Base-by-base conservation (phyloP, 257 asterid genomes). In the Penstemon davidsonii region DNA sequence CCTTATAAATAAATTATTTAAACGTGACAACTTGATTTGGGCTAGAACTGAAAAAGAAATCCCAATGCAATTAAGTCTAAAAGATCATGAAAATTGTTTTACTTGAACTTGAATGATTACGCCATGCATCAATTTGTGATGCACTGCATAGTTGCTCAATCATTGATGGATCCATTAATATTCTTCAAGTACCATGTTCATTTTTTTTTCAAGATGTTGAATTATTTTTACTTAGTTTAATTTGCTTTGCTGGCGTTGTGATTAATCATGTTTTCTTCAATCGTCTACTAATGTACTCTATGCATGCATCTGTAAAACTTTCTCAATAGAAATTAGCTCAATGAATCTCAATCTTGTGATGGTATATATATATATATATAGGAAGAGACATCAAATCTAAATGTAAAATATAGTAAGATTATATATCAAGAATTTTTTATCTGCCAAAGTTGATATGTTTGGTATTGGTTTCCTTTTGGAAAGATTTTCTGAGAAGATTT, bases 221-320 rank as follows among this genome's bases (percentile, higher is more conserved):
- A 7, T 8, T 57, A 52, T 49, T 37, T 50, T 19, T 6, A 7
- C n/a, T n/a, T 4, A 3, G 2, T 25, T 25, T 25, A 9, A 61
- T 19, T 44, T 72, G 73, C 66, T 13, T 69, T 73, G 73, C 70
- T 78, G 79, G 79, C 68, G 37, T 55, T 77, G 72, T 72, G 71
- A 63, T 1, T 25, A 2, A 75, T 52, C 76, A 70, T 58, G 70
- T 51, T 45, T 75, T 64, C n/a, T 69, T 68, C 69, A 64, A 53
- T 60, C 11, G 52, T 46, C 2, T 7, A 46, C 9, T 9, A 25
- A 46, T 64, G 38, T 73, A 4, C n/a, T 43, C 13, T 5, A 62
- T 74, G 78, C 81, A 69, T 76, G 81, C 73, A 80, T 49, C 76
- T 72, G 7, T 25, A 64, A 64, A 66, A 66, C 46, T 9, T 66